Conservation (phyloP, 2,329 filamentous ascomycete species). For the Neofusicoccum parvum region DNA sequence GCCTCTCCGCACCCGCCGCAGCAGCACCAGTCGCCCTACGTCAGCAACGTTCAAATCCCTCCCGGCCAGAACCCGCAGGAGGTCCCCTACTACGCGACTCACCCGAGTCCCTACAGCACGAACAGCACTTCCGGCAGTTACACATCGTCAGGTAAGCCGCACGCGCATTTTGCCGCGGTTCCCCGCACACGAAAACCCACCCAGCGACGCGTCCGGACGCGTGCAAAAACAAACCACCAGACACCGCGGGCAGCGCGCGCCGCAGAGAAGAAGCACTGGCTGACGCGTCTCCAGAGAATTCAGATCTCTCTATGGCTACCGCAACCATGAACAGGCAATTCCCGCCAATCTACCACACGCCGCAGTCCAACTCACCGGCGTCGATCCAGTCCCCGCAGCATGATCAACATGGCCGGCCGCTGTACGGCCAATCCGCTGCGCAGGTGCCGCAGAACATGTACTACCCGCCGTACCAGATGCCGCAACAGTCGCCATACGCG, state of each 20-base stretch:
- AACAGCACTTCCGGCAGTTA: slow-evolving; percentile 82
- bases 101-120: slow-evolving; percentile 81
- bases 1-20: slow-evolving; percentile 64
- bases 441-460: slow-evolving; percentile 93
- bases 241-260: not conserved
- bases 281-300: slow-evolving; percentile 71
- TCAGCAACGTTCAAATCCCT: slow-evolving; percentile 63
- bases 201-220: slow-evolving; percentile 7
- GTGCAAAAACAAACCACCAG: not conserved
- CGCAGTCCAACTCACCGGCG: slow-evolving; percentile 91
- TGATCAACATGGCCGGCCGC: slow-evolving; percentile 79
- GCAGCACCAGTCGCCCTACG: slow-evolving; percentile 62
- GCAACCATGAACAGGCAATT: slow-evolving; percentile 71
- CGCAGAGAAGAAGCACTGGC: slow-evolving; percentile 22
- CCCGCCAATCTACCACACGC: slow-evolving; percentile 92
- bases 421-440: slow-evolving; percentile 79
- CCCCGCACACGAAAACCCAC: not conserved
- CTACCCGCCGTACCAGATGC: slow-evolving; percentile 60
- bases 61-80: slow-evolving; percentile 67
- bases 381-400: slow-evolving; percentile 91
- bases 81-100: slow-evolving; percentile 66
- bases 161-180: not conserved
- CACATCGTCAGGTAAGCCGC: slow-evolving; percentile 63
- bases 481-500: slow-evolving; percentile 60
- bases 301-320: slow-evolving; percentile 65